Conservation (phyloP, 306 rosid genomes). For the Dryas alaskensis region DNA sequence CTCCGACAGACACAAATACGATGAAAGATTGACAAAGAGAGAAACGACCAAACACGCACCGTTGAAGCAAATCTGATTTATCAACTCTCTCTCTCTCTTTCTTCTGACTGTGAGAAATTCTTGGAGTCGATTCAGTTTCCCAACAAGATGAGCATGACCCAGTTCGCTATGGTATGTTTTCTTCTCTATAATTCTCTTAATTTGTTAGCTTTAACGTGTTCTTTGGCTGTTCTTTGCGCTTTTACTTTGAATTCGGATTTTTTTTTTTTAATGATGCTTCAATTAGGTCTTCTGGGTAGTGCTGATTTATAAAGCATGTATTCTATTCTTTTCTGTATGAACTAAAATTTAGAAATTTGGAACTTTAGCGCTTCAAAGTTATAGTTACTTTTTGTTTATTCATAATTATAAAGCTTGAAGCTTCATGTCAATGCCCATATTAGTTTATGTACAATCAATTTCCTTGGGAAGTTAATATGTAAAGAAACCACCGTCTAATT, state of each 20-base stretch:
- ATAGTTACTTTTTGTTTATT: not conserved
- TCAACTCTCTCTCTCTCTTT: not conserved
- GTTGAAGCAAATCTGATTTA: constrained; percentile 17
- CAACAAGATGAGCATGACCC: constrained; percentile 56
- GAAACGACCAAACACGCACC: not conserved
- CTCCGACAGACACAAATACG: not conserved
- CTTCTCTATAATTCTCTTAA: not conserved
- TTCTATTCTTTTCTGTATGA: constrained; percentile 13
- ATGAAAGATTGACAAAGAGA: not conserved
- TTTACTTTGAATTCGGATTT: constrained; percentile 3
- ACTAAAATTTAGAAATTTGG: constrained; percentile 2
- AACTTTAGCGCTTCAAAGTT: constrained; percentile 1
- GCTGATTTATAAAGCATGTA: constrained; percentile 13
- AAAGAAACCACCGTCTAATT: not conserved
- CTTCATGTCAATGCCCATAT: not conserved
- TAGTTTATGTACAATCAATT: not conserved
- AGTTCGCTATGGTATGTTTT: constrained; percentile 81
- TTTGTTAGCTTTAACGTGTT: not conserved
- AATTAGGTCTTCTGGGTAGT: constrained; percentile 21
- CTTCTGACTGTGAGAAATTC: not conserved
- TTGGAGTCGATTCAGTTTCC: constrained; percentile 1
- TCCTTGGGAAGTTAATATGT: not conserved
- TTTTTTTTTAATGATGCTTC: not conserved
- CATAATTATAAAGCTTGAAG: not conserved
- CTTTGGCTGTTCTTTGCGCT: not conserved